These are phyloP conservation scores for Teratosphaeria pseudoeucalypti DNA, from an alignment of 2,329 filamentous ascomycete species.

Conservation along the genomic window DNA sequence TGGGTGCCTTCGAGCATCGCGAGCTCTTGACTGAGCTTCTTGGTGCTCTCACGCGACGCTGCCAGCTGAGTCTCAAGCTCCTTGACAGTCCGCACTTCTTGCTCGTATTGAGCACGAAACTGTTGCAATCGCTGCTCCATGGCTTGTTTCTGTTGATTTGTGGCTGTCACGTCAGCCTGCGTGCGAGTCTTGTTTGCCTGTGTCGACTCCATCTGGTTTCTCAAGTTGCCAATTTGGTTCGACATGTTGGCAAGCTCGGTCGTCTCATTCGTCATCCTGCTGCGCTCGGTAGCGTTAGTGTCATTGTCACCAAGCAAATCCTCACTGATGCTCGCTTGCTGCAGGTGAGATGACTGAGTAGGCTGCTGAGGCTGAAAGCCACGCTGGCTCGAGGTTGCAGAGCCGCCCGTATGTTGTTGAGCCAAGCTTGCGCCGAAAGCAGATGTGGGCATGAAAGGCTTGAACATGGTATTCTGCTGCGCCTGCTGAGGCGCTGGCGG, in stretches of 20 bases:
- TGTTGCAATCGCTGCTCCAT: constrained; percentile 83
- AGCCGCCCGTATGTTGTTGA: constrained; percentile 62
- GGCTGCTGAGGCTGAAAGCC: constrained; percentile 21
- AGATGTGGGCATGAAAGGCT: constrained; percentile 85
- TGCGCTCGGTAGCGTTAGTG: constrained; percentile 61
- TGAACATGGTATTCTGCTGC: constrained; percentile 47
- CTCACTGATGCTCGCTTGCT: constrained; percentile 45
- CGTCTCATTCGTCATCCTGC: constrained; percentile 78
- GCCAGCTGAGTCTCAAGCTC: constrained; percentile 74
- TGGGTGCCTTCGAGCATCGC: constrained; percentile 71
- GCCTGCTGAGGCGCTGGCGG: constrained; percentile 22
- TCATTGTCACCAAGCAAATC: constrained; percentile 89
- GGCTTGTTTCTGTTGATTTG: constrained; percentile 78
- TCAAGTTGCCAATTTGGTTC: constrained; percentile 83
- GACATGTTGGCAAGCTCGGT: constrained; percentile 90
- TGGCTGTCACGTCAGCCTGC: constrained; percentile 73
- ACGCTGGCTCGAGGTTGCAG: constrained; percentile 25
- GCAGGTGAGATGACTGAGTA: constrained; percentile 13
- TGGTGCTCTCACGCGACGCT: constrained; percentile 65
- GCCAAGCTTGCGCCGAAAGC: constrained; percentile 79
- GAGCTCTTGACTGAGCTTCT: constrained; percentile 74
- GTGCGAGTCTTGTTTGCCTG: constrained; percentile 69
- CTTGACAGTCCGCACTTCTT: constrained; percentile 80
- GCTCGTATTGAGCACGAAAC: constrained; percentile 79
- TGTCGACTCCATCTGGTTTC: constrained; percentile 89